Evolutionary conservation across 208 protist species (phyloP).

Genomic region (Crithidia thermophila): DNA sequence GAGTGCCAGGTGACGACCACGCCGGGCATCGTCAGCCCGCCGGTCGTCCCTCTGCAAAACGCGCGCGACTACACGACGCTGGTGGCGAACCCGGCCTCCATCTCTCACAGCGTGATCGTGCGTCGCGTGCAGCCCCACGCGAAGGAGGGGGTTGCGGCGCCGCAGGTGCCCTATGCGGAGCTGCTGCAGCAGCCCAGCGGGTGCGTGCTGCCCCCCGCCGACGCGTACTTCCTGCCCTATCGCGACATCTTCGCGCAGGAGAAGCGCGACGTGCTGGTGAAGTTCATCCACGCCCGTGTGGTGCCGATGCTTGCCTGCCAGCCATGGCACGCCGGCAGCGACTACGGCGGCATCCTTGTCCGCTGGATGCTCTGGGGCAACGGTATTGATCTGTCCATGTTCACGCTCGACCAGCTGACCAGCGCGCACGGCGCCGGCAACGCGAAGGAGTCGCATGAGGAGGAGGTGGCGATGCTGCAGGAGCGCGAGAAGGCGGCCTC

Average conservation of each 20-base stretch:
- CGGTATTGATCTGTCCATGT: conserved; percentile 87
- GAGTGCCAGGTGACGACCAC: conserved; percentile 33
- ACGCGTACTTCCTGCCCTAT: conserved; percentile 58
- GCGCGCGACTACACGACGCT: conserved; percentile 21
- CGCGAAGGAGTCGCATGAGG: not conserved
- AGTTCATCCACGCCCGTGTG: conserved; percentile 66
- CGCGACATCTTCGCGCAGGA: conserved; percentile 76
- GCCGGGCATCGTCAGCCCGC: conserved; percentile 31
- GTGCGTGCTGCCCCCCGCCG: conserved; percentile 17
- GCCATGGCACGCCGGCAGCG: conserved; percentile 52
- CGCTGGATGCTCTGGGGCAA: conserved; percentile 91
- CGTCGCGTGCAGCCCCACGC: conserved; percentile 16
- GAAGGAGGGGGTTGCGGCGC: not conserved
- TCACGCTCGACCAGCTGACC: conserved; percentile 78
- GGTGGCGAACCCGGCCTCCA: conserved; percentile 13
- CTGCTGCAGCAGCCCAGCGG: conserved; percentile 28
- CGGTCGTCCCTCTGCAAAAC: conserved; percentile 32
- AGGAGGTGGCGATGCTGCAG: conserved; percentile 30
- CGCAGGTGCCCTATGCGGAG: conserved; percentile 25
- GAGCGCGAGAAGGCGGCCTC: conserved; percentile 38
- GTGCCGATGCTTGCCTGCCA: conserved; percentile 78
- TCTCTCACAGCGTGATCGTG: conserved; percentile 31
- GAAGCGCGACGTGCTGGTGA: conserved; percentile 66
- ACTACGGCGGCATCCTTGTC: conserved; percentile 62
- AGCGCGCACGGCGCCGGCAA: conserved; percentile 21